phyloP scores from a whole-genome alignment of 495 filamentous ascomycete species.

The Pyrenopolyporus hunteri region DNA sequence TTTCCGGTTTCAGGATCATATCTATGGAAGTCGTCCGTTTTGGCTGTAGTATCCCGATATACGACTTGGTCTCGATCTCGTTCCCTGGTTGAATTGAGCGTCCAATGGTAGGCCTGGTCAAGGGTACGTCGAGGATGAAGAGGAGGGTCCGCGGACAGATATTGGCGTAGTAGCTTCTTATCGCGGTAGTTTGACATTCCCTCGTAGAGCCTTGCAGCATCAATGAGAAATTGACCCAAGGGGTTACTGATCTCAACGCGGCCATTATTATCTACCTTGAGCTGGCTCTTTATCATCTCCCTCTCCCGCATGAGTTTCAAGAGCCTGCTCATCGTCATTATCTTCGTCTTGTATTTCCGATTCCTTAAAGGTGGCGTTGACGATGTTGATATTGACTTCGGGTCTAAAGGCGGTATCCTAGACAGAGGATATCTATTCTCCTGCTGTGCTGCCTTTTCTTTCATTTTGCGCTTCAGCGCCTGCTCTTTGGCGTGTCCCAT shows the following conservation, averaged over 20 bases:
- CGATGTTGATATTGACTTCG: not conserved
- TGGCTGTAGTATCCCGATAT: conserved; percentile 55
- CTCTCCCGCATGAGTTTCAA: conserved; percentile 6
- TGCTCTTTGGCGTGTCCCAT: conserved; percentile 23
- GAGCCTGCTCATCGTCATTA: conserved; percentile 14
- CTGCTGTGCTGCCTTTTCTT: not conserved
- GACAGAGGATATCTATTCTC: conserved; percentile 10
- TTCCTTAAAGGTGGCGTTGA: not conserved
- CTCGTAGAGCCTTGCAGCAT: conserved; percentile 48
- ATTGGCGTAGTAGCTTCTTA: conserved; percentile 63
- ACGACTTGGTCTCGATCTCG: conserved; percentile 74
- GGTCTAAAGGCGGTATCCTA: too few relatives aligned
- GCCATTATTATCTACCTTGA: conserved; percentile 23
- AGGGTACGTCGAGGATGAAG: conserved; percentile 73
- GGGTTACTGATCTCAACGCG: conserved; percentile 42
- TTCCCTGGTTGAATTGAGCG: conserved; percentile 61
- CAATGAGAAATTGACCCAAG: conserved; percentile 45
- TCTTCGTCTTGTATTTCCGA: not conserved
- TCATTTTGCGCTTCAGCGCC: conserved; percentile 1
- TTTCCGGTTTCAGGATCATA: not conserved
- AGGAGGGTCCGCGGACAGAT: conserved; percentile 60
- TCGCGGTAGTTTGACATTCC: conserved; percentile 55
- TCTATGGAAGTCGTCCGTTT: conserved; percentile 37
- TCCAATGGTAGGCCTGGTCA: conserved; percentile 72
- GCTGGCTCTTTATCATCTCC: not conserved